Conservation (phyloP, 1,284 basidiomycete genomes). For the Phenoliferia sp. region DNA sequence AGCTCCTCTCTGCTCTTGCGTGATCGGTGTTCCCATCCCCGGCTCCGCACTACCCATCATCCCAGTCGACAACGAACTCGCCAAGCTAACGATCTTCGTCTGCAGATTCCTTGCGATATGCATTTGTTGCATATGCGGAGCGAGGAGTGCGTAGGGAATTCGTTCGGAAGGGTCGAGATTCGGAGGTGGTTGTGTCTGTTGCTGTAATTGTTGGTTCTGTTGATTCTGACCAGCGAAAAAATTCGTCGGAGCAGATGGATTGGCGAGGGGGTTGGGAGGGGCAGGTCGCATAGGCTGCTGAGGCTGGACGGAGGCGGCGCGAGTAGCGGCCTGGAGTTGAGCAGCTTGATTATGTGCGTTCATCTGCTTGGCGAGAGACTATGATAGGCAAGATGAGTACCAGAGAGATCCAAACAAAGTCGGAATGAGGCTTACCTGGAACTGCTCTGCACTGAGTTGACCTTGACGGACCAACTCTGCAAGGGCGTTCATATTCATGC, state of each 20-base stretch:
- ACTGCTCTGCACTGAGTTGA: neutral
- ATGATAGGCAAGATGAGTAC: neutral
- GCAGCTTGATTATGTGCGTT: neutral
- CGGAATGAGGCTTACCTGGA: too few species aligned
- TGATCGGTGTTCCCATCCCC: conserved; percentile 11
- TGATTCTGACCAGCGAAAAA: neutral
- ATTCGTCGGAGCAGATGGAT: neutral
- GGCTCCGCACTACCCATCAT: neutral
- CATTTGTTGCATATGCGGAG: conserved; percentile 15
- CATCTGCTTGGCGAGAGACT: neutral
- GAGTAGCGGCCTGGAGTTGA: neutral
- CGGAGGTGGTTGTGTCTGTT: neutral
- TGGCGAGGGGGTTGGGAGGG: neutral
- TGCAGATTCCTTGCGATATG: conserved; percentile 6
- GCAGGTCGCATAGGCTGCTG: conserved; percentile 3
- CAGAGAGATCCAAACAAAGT: too few species aligned
- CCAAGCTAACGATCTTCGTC: conserved; percentile 6
- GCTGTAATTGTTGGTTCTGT: neutral
- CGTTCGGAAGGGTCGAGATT: neutral
- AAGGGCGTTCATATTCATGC: neutral
- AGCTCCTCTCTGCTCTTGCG: conserved; percentile 8
- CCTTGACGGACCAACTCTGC: neutral
- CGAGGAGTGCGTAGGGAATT: conserved; percentile 19
- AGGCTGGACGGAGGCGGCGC: too few species aligned
- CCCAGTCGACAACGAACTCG: conserved; percentile 17